A percentile compares a stretch with the other conserved stretches of the same genome.
phyloP scores from a whole-genome alignment of 2,329 filamentous ascomycete genomes.

The Mollisia scopiformis region DNA sequence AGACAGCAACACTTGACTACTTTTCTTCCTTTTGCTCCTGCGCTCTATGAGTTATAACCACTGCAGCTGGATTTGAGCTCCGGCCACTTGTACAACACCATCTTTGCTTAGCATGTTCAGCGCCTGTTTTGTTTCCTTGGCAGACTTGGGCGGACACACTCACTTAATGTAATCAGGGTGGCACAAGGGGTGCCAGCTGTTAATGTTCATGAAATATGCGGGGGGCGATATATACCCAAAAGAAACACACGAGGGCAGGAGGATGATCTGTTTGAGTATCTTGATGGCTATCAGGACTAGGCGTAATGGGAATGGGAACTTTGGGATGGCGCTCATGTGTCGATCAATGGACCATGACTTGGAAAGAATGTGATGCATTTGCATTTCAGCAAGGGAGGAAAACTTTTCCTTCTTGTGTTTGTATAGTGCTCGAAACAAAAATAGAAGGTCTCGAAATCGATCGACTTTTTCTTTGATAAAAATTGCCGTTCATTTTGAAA shows the following conservation, averaged over 20 bases:
- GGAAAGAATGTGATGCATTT: conserved; percentile 14
- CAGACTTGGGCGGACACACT: conserved; percentile 12
- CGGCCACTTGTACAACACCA: conserved; percentile 27
- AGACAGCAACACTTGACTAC: conserved; percentile 12
- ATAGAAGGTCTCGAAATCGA: conserved; percentile 18
- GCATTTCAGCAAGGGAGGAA: conserved; percentile 11
- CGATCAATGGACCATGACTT: conserved; percentile 24
- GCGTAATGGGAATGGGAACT: conserved; percentile 10
- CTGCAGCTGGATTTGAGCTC: conserved; percentile 5
- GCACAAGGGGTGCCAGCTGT: conserved; percentile 12
- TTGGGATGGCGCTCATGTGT: conserved; percentile 19
- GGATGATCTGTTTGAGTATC: conserved; percentile 7
- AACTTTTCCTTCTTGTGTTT: conserved; percentile 11
- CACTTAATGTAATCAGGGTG: conserved; percentile 33
- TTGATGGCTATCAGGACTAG: conserved; percentile 13
- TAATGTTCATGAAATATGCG: conserved; percentile 26
- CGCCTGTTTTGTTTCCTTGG: conserved; percentile 16
- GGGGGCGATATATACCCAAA: conserved; percentile 27
- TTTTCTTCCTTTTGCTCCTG: conserved; percentile 6
- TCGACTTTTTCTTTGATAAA: not conserved
- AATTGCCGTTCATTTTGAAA: not conserved
- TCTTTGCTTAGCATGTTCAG: conserved; percentile 25
- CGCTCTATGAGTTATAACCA: conserved; percentile 19
- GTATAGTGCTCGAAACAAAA: conserved; percentile 20
- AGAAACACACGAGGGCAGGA: conserved; percentile 19